phyloP scores from a whole-genome alignment of 768 basidiomycete species.

The Lactarius pseudohatsudake region DNA sequence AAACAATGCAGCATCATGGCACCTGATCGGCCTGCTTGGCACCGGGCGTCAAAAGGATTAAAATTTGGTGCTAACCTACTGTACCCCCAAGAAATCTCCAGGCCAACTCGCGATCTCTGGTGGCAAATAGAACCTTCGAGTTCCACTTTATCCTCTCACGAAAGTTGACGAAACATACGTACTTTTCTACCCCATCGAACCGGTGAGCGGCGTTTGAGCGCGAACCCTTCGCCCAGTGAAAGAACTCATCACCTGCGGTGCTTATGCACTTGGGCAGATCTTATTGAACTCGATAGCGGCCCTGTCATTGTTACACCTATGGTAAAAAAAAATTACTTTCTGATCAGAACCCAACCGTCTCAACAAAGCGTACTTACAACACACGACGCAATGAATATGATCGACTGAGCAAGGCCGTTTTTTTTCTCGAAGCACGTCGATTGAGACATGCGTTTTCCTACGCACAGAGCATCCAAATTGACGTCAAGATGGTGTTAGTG shows the following conservation, averaged over 20 bases:
- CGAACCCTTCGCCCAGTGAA: not conserved
- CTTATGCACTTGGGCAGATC: not conserved
- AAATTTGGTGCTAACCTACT: too few species aligned
- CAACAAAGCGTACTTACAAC: not conserved
- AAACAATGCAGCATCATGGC: not conserved
- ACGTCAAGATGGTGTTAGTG: not conserved
- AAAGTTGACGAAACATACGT: not conserved
- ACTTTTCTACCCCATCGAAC: not conserved
- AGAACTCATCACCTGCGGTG: not conserved
- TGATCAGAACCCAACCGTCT: not conserved
- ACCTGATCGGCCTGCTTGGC: too few species aligned
- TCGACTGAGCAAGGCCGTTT: not conserved
- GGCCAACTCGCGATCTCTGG: too few species aligned
- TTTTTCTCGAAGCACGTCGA: not conserved
- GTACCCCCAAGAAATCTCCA: too few species aligned
- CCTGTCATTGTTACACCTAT: not conserved
- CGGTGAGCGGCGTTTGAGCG: not conserved
- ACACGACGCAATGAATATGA: not conserved
- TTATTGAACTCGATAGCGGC: not conserved
- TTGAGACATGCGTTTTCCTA: not conserved
- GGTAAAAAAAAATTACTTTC: not conserved
- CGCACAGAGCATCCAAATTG: not conserved
- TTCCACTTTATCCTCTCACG: not conserved
- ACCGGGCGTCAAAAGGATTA: not conserved
- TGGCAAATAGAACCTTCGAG: too few species aligned